Evolutionary conservation across 1,284 basidiomycete species (phyloP).

Genomic region (Peniophora sp.): DNA sequence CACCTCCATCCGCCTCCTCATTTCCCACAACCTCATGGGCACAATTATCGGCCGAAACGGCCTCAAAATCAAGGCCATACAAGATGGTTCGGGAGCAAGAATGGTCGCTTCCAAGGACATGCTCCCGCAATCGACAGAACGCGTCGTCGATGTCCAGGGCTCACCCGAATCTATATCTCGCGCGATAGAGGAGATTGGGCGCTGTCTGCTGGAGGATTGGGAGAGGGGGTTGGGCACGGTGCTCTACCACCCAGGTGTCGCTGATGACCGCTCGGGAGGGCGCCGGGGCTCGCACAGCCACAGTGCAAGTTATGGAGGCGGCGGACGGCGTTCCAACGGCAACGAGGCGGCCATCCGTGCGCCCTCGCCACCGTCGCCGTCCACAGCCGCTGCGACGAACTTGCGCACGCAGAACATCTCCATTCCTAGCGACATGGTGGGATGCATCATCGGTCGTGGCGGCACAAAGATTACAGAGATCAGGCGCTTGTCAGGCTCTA

Average conservation of each 20-base stretch:
- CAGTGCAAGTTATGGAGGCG: slow-evolving; percentile 32
- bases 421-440: slow-evolving; percentile 98
- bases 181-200: slow-evolving; percentile 92
- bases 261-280: slow-evolving; percentile 57
- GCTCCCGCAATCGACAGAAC: slow-evolving; percentile 97
- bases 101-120: slow-evolving; percentile 99
- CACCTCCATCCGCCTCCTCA: slow-evolving; percentile 90
- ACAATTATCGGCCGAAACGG: slow-evolving; percentile 97
- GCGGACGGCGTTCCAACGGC: slow-evolving; percentile 49
- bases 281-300: slow-evolving; percentile 43
- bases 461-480: slow-evolving; percentile 99
- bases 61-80: slow-evolving; percentile 99
- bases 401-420: slow-evolving; percentile 98
- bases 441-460: slow-evolving; percentile 94
- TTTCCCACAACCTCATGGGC: slow-evolving; percentile 99
- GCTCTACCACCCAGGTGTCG: slow-evolving; percentile 87
- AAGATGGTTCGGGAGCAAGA: slow-evolving; percentile 92
- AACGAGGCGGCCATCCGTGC: slow-evolving; percentile 44
- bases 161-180: slow-evolving; percentile 85
- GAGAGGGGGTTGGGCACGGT: slow-evolving; percentile 91
- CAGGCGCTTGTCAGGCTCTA: slow-evolving; percentile 90
- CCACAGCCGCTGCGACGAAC: slow-evolving; percentile 50
- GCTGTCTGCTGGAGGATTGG: slow-evolving; percentile 95
- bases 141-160: slow-evolving; percentile 95
- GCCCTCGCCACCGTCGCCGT: slow-evolving; percentile 46